These are phyloP conservation scores for Kazachstania viticola DNA, from an alignment of 805 yeast genomes.

Conservation along the genomic window DNA sequence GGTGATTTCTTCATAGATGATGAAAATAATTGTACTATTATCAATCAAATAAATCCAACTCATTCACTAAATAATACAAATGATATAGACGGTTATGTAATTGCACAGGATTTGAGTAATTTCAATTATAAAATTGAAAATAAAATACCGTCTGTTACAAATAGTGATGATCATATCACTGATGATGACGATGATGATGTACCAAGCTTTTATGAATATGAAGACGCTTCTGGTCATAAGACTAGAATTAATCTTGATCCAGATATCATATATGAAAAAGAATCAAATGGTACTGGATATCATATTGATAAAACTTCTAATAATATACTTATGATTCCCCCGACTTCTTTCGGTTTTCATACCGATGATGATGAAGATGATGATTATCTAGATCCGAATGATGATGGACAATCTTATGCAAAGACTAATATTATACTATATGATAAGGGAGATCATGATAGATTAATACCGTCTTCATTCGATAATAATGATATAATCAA, in stretches of 20 bases:
- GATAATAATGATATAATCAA: not conserved
- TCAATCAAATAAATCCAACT: constrained; percentile 28
- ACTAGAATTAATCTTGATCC: constrained; percentile 47
- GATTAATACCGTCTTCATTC: no score
- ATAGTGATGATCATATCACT: constrained; percentile 31
- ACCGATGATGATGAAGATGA: constrained; percentile 40
- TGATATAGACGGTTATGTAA: no score
- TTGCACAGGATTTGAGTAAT: constrained; percentile 2
- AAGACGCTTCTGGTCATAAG: constrained; percentile 67
- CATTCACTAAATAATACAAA: constrained; percentile 61
- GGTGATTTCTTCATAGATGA: constrained; percentile 54
- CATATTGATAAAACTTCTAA: not conserved
- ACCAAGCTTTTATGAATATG: constrained; percentile 47
- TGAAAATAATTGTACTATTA: constrained; percentile 5
- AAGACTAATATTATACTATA: constrained; percentile 52
- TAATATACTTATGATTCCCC: not conserved
- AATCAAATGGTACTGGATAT: not conserved
- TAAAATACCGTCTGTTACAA: no score
- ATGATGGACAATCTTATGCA: constrained; percentile 66
- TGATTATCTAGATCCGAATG: constrained; percentile 71
- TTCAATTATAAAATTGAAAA: constrained; percentile 36
- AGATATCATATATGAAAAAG: constrained; percentile 25
- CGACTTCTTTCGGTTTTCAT: not conserved
- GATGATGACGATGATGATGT: constrained; percentile 31
- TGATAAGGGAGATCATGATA: constrained; percentile 27